Percentiles rank a stretch among this genome's conserved stretches.
phyloP scores from a whole-genome alignment of 805 yeast species.

The Schwanniomyces polymorphus region DNA sequence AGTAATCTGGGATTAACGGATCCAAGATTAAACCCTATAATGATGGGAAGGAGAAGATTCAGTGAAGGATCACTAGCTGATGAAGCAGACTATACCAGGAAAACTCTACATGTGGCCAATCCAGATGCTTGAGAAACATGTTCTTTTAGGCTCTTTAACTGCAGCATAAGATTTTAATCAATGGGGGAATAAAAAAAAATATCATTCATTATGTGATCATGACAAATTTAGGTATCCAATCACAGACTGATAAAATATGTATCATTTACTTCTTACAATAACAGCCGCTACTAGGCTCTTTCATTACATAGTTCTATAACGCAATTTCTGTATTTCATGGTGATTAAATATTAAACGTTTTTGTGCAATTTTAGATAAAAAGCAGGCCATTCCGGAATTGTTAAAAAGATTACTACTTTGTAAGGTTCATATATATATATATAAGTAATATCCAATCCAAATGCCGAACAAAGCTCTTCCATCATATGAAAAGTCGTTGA shows the following conservation, averaged over 20 bases:
- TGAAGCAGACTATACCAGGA: slow-evolving; percentile 74
- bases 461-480: slow-evolving; percentile 24
- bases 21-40: slow-evolving; percentile 69
- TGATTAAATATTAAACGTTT: not conserved
- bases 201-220: not conserved
- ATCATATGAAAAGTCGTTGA: slow-evolving; percentile 31
- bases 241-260: not conserved
- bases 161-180: not conserved
- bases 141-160: too few species aligned
- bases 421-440: not conserved
- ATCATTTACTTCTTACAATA: not conserved
- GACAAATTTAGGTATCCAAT: not conserved
- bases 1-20: slow-evolving; percentile 35
- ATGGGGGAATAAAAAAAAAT: not conserved
- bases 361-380: not conserved
- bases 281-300: not conserved
- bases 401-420: not conserved
- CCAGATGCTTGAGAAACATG: slow-evolving; percentile 51
- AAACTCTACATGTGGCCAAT: slow-evolving; percentile 78
- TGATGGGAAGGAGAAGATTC: slow-evolving; percentile 80
- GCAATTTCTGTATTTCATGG: not conserved
- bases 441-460: not conserved
- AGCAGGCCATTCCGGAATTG: not conserved
- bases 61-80: slow-evolving; percentile 87
- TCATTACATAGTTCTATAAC: not conserved